These are phyloP conservation scores for Barnettozyma hawaiiensis DNA, from an alignment of 1,139 yeast species.

Conservation along the genomic window DNA sequence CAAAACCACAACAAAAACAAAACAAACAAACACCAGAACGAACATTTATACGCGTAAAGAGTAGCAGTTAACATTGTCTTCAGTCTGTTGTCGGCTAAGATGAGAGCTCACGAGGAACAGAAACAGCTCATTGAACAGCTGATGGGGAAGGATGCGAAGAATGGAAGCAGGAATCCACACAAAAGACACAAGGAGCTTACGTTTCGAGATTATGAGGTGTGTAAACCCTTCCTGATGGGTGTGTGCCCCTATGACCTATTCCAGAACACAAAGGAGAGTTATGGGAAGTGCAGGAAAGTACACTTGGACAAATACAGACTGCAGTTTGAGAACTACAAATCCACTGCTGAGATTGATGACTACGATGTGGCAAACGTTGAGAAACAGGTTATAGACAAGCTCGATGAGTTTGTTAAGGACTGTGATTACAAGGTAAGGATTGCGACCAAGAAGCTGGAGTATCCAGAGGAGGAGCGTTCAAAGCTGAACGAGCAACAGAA, in stretches of 20 bases:
- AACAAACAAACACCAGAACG: too few relatives aligned
- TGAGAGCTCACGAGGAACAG: slow-evolving; percentile 62
- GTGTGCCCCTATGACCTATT: slow-evolving; percentile 87
- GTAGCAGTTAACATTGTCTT: too few relatives aligned
- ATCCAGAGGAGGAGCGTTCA: slow-evolving; percentile 71
- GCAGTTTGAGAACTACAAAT: slow-evolving; percentile 57
- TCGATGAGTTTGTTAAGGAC: slow-evolving; percentile 48
- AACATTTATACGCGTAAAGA: too few relatives aligned
- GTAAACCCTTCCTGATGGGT: slow-evolving; percentile 79
- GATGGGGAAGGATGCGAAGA: slow-evolving; percentile 63
- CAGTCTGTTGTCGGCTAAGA: neutral
- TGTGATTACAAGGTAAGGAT: slow-evolving; percentile 60
- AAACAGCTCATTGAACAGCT: slow-evolving; percentile 71
- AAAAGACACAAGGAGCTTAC: slow-evolving; percentile 27
- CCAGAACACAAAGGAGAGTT: slow-evolving; percentile 74
- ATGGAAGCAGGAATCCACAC: slow-evolving; percentile 22
- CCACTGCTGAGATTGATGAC: slow-evolving; percentile 40
- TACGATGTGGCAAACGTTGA: slow-evolving; percentile 58
- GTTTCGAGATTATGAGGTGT: slow-evolving; percentile 61
- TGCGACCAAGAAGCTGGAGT: slow-evolving; percentile 66
- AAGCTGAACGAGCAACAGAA: slow-evolving; percentile 57
- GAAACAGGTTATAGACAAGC: slow-evolving; percentile 46
- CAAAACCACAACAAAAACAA: neutral
- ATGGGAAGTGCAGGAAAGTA: slow-evolving; percentile 73
- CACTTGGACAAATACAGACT: slow-evolving; percentile 75